phyloP scores from a whole-genome alignment of 805 yeast species.

The Zygotorulaspora sp. region DNA sequence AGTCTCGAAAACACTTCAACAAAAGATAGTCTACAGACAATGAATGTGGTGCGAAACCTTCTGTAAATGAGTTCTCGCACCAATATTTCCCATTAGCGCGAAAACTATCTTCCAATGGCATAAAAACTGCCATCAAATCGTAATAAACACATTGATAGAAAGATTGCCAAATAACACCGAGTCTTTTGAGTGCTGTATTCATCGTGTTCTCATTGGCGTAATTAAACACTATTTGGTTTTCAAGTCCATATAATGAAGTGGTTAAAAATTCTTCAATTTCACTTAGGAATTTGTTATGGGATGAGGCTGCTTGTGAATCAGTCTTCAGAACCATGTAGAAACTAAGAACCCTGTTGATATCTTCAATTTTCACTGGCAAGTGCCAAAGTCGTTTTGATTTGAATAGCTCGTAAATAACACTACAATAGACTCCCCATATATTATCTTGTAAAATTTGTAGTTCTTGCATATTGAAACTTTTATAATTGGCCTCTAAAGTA shows the following conservation, averaged over 20 bases:
- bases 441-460: constrained; percentile 29
- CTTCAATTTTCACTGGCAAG: constrained; percentile 32
- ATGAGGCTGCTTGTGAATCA: constrained; percentile 25
- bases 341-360: constrained; percentile 24
- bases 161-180: constrained; percentile 49
- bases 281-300: constrained; percentile 22
- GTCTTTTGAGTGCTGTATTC: constrained; percentile 35
- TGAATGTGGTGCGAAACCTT: constrained; percentile 11
- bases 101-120: constrained; percentile 45
- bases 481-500: constrained; percentile 32
- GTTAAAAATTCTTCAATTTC: constrained; percentile 33
- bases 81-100: constrained; percentile 27
- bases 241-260: constrained; percentile 38
- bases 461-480: constrained; percentile 28
- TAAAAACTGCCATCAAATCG: constrained; percentile 54
- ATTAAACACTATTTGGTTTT: constrained; percentile 36
- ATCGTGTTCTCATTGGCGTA: constrained; percentile 34
- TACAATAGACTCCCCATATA: constrained; percentile 33
- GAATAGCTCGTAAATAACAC: constrained; percentile 28
- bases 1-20: constrained; percentile 47
- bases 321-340: constrained; percentile 30
- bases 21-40: constrained; percentile 40
- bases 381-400: constrained; percentile 32
- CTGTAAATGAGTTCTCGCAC: constrained; percentile 23
- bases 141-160: constrained; percentile 54